Evolutionary conservation across 2,329 filamentous ascomycete species (phyloP).

Genomic region (Stagonosporopsis chrysanthemi): DNA sequence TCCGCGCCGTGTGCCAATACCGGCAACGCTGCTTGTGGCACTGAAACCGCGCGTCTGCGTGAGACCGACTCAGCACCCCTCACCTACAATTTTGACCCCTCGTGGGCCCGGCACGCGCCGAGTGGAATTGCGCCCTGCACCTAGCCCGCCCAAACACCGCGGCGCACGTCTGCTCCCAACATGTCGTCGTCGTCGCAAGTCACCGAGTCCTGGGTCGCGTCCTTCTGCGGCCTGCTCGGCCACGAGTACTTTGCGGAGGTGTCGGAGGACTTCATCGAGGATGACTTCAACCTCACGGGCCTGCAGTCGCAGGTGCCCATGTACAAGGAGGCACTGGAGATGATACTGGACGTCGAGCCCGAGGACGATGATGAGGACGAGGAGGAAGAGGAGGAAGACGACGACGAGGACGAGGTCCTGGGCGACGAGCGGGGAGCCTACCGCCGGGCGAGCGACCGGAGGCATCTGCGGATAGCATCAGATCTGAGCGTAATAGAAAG

Average conservation of each 20-base stretch:
- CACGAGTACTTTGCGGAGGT: constrained; percentile 99
- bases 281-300: constrained; percentile 98
- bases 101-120: constrained; percentile 27
- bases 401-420: constrained; percentile 60
- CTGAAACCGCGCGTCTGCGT: constrained; percentile 6
- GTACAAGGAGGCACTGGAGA: constrained; percentile 99
- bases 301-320: constrained; percentile 94
- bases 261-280: constrained; percentile 98
- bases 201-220: constrained; percentile 95
- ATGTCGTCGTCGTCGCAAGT: constrained; percentile 67
- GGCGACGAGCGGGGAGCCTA: constrained; percentile 63
- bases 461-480: constrained; percentile 86
- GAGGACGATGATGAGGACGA: constrained; percentile 92
- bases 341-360: constrained; percentile 98
- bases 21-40: constrained; percentile 1
- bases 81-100: constrained; percentile 42
- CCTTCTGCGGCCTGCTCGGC: constrained; percentile 92
- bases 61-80: constrained; percentile 29
- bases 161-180: constrained; percentile 20
- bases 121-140: constrained; percentile 31
- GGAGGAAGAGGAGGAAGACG: constrained; percentile 72
- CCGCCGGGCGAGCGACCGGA: constrained; percentile 59
- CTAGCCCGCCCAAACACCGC: constrained; percentile 26
- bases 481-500: constrained; percentile 96
- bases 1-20: not conserved